Base-by-base conservation (phyloP, 768 basidiomycete species). In the Boletus rufocinnamomeus region DNA sequence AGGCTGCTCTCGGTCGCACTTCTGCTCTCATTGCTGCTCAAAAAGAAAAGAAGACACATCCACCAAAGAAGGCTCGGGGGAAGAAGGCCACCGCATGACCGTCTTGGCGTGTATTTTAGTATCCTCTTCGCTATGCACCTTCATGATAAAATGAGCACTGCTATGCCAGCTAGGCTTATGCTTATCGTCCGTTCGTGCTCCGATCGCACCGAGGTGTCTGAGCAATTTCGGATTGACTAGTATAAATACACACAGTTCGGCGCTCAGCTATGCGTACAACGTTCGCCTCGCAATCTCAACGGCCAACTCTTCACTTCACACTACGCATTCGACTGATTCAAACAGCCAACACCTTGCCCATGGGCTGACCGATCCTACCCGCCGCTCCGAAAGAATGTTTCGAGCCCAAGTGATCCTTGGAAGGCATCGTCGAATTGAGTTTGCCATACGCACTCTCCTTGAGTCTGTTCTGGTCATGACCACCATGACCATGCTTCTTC, bases 1-100 rank as follows among this genome's bases (percentile, higher is more conserved):
- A 93, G 91, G 87, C 87, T 59, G 80, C 85, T 60, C 81, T 93
- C 47, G 89, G 87, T 49, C 89, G 91, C 61, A 82, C 86, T 28
- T 90, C 89, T 60, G 87, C 89, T 44, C 79, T 93, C 60, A 63
- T 86, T 55, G 82, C 80, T 28, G 75, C 89, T 52, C 87, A 90
- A 76, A 85, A 81, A 69, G 85, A 87, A 73, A 88, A 83, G 73
- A 91, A 88, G 74, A 69, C 83, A 13, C 66, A 74, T 63, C 88
- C 81, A 68, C 76, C 82, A 50, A 91, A 84, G 82, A 91, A 91
- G 78, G 61, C 77, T 60, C 81, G 91, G 67, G 89, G 90, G 56
- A 87, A 84, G 80, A 91, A 89, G 76, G 72, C 66, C 21, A 30
- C 55, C 34, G 62, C 61, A 66, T 71, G 58, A 73, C 34, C 54